Base-by-base conservation (phyloP, 2,329 filamentous ascomycete species). In the Colletotrichum neosansevieriae region DNA sequence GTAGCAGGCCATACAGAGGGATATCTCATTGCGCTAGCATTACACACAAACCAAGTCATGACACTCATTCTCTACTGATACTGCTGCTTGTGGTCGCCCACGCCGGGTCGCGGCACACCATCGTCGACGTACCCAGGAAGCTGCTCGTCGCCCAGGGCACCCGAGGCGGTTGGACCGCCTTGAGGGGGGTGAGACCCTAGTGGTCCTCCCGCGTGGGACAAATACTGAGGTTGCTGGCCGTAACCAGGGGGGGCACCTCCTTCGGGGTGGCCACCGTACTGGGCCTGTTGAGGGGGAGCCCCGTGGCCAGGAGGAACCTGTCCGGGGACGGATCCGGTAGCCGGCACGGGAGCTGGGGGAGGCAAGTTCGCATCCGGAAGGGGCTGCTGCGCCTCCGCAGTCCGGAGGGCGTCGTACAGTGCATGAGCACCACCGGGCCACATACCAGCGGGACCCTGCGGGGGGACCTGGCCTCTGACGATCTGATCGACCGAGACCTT, bases 401-500 rank as follows among this genome's bases (percentile, higher is more conserved):
- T 76, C 62, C 71, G 74, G 9, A 80, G 70, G 3, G 75, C 74
- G 44, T 78, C 75, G 6, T 76, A 71, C 1, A 80, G 69, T 2
- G 70, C 68, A 7, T 74, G 75, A 2, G 76, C 75, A 9, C 79
- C 79, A 2, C 72, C 70, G 3, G 77, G 77, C 79, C 78, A 80
- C 74, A 73, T 73, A 24, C 74, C 74, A 13, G 63, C 49, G 21
- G 72, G 64, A 15, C 73, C 69, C 9, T 70, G 70, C 6, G 71
- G 57, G 0, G 77, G 73, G 0, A 84, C 81, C 45, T 83, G 79
- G 24, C 84, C 84, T 3, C 76, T 78, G 12, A 88, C 75, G 61
- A 88, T 87, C 68, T 79, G 79, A 24, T 82, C 78, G 1, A 83
- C 84, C 0, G 80, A 73, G 24, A 87, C 74, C 4, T 75, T 72